Conservation (phyloP, 257 asterid genomes). For the Paraleonurus japonicus region DNA sequence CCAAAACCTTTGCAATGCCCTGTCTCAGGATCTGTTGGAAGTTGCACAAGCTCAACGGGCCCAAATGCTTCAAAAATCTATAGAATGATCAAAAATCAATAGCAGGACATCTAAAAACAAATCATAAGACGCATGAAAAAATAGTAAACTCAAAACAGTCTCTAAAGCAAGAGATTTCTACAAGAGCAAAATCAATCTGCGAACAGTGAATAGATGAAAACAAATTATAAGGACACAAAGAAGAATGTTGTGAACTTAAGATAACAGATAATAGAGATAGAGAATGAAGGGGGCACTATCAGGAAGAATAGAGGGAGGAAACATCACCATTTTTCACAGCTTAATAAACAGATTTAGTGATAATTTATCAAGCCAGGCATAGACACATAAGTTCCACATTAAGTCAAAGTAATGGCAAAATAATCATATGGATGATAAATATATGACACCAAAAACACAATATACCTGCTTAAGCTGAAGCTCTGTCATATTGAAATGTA, state of each 20-base stretch:
- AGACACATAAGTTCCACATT: neutral
- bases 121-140: neutral
- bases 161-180: slow-evolving; percentile 75
- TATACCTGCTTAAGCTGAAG: slow-evolving; percentile 89
- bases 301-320: neutral
- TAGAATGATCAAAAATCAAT: neutral
- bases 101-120: neutral
- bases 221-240: neutral
- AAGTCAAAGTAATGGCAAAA: neutral
- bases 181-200: neutral
- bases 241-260: neutral
- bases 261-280: neutral
- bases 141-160: slow-evolving; percentile 43
- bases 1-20: slow-evolving; percentile 99
- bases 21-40: slow-evolving; percentile 97
- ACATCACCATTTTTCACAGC: neutral
- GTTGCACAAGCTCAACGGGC: slow-evolving; percentile 96
- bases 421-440: slow-evolving; percentile 1
- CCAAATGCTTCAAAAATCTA: slow-evolving; percentile 99
- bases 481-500: slow-evolving; percentile 95
- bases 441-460: neutral
- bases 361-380: neutral
- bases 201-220: slow-evolving; percentile 1
- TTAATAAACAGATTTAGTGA: slow-evolving; percentile 4
- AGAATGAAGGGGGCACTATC: neutral